A percentile compares a stretch with the other conserved stretches of the same genome.
Conservation (phyloP, 1,284 basidiomycete genomes). For the Afroboletus lepidellus region DNA sequence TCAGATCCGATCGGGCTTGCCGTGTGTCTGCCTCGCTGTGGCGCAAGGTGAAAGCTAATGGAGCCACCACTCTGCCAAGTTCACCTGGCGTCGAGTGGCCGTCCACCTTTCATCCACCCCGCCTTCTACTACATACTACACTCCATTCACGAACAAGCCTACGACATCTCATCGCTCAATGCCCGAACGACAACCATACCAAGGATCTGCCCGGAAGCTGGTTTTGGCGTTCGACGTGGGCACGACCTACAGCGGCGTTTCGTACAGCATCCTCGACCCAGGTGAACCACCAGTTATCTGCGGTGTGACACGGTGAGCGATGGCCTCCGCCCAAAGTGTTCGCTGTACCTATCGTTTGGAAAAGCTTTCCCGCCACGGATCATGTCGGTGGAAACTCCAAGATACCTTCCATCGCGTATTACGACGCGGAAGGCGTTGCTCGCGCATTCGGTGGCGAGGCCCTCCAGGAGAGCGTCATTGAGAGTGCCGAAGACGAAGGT, state of each 20-base stretch:
- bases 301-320: conserved; percentile 42
- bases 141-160: background rate
- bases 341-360: background rate
- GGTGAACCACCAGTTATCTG: conserved; percentile 44
- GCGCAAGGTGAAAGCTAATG: conserved; percentile 2
- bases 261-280: conserved; percentile 46
- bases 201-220: conserved; percentile 39
- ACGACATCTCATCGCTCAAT: conserved; percentile 18
- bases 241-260: conserved; percentile 50
- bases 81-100: background rate
- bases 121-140: conserved; percentile 1
- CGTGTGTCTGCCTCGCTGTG: conserved; percentile 17
- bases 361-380: conserved; percentile 53
- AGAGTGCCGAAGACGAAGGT: background rate
- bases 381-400: conserved; percentile 53
- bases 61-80: background rate
- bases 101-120: background rate
- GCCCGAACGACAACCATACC: conserved; percentile 34
- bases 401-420: conserved; percentile 56
- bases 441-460: conserved; percentile 52
- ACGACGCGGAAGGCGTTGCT: conserved; percentile 43
- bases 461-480: background rate
- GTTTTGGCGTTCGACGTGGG: conserved; percentile 52
- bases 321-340: background rate
- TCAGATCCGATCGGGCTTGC: background rate